A percentile compares a stretch with the other conserved stretches of the same genome.
Evolutionary conservation across 2,329 filamentous ascomycete genomes (phyloP).

Genomic region (Chaetomium strumarium): DNA sequence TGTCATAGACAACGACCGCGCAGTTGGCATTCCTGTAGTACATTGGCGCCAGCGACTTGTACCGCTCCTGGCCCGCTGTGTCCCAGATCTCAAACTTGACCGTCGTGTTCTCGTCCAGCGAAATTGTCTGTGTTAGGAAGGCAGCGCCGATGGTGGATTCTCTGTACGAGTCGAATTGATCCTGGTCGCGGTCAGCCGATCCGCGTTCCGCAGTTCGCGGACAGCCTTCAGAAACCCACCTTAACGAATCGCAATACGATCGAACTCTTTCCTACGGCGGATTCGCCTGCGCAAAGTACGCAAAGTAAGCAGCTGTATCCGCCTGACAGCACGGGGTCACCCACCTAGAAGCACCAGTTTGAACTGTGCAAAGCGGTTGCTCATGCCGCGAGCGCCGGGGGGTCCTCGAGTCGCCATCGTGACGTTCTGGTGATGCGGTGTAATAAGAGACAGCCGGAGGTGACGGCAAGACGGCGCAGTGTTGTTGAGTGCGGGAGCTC

Average conservation of each 20-base stretch:
- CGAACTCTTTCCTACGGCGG: constrained; percentile 98
- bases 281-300: constrained; percentile 67
- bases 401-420: constrained; percentile 79
- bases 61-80: constrained; percentile 95
- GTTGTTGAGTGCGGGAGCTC: constrained; percentile 5
- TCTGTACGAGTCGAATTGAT: constrained; percentile 97
- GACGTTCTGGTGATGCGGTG: constrained; percentile 26
- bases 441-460: constrained; percentile 10
- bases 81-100: constrained; percentile 99
- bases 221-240: constrained; percentile 46
- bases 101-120: constrained; percentile 93
- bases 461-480: constrained; percentile 9
- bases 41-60: constrained; percentile 98
- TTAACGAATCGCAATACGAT: constrained; percentile 98
- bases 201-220: background rate
- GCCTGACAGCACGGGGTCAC: constrained; percentile 26
- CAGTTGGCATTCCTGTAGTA: constrained; percentile 99
- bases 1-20: constrained; percentile 98
- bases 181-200: constrained; percentile 45
- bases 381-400: constrained; percentile 55
- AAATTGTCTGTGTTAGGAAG: constrained; percentile 98
- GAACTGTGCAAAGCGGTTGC: constrained; percentile 95
- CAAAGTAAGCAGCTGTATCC: background rate
- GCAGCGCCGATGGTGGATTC: constrained; percentile 98
- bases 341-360: constrained; percentile 94